These are phyloP conservation scores for Raphanus hybrid DNA, from an alignment of 441 rosid genomes.

Conservation along the genomic window DNA sequence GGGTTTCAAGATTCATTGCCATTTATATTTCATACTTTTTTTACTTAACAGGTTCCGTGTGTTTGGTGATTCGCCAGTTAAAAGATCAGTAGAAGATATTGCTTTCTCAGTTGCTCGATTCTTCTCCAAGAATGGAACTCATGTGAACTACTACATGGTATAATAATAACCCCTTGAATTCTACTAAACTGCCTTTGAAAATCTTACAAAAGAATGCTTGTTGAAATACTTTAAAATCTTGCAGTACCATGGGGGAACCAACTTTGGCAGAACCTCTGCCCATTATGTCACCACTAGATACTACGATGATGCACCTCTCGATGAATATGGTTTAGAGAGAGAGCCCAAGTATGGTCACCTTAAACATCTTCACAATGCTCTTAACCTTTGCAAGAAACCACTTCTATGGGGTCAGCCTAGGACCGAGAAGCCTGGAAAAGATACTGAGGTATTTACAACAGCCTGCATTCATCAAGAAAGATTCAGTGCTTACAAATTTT, in stretches of 20 bases:
- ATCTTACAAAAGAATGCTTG: not conserved
- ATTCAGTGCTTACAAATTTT: not conserved
- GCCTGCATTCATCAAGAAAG: not conserved
- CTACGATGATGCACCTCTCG: slow-evolving; percentile 91
- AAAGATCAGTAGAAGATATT: slow-evolving; percentile 82
- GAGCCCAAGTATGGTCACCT: slow-evolving; percentile 82
- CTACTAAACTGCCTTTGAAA: not conserved
- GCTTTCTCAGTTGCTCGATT: slow-evolving; percentile 79
- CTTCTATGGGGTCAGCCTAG: slow-evolving; percentile 58
- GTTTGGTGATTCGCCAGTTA: slow-evolving; percentile 91
- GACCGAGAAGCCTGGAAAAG: slow-evolving; percentile 35
- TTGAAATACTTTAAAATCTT: slow-evolving; percentile 15
- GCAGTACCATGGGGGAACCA: slow-evolving; percentile 93
- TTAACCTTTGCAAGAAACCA: slow-evolving; percentile 63
- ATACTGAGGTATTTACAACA: slow-evolving; percentile 51
- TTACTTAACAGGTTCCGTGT: slow-evolving; percentile 62
- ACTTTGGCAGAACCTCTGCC: slow-evolving; percentile 73
- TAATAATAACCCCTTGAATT: slow-evolving; percentile 11
- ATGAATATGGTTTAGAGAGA: slow-evolving; percentile 73
- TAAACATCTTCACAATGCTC: slow-evolving; percentile 66
- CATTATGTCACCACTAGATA: slow-evolving; percentile 77
- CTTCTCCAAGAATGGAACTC: slow-evolving; percentile 77
- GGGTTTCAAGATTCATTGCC: not conserved
- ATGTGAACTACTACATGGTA: slow-evolving; percentile 91
- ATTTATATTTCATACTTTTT: not conserved